These are phyloP conservation scores for Zancudomyces culisetae DNA, from an alignment of 371 early-diverging fungal genomes.

Conservation along the genomic window DNA sequence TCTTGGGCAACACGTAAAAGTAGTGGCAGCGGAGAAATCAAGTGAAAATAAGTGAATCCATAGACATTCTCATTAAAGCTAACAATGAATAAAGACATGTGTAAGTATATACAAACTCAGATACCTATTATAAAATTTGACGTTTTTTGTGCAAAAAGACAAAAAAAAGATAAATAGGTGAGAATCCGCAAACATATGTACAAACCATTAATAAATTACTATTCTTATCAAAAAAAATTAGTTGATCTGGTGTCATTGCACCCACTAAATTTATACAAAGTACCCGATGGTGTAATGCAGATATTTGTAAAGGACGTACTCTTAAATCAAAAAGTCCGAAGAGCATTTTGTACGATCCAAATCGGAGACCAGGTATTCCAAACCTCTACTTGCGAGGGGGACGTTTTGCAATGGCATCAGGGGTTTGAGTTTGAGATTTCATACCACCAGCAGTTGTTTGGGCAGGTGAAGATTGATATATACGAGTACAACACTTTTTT, in stretches of 20 bases:
- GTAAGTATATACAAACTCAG: too few species aligned
- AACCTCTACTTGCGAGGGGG: constrained; percentile 37
- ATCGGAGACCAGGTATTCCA: constrained; percentile 38
- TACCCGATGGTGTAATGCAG: constrained; percentile 26
- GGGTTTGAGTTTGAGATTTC: constrained; percentile 50
- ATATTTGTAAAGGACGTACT: constrained; percentile 22
- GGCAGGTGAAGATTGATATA: constrained; percentile 38
- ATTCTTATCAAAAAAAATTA: too few species aligned
- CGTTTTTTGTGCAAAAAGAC: too few species aligned
- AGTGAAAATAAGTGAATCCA: too few species aligned
- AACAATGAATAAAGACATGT: too few species aligned
- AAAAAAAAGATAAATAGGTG: too few species aligned
- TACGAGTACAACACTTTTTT: constrained; percentile 40
- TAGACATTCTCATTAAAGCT: too few species aligned
- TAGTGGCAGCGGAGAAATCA: too few species aligned
- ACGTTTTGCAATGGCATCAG: constrained; percentile 52
- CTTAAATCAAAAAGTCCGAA: constrained; percentile 14
- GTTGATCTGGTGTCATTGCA: constrained; percentile 13
- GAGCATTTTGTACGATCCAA: constrained; percentile 17
- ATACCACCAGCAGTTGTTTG: constrained; percentile 63
- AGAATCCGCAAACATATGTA: too few species aligned
- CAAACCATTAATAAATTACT: too few species aligned
- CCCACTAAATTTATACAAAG: constrained; percentile 23
- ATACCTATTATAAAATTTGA: too few species aligned
- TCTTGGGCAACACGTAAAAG: too few species aligned